Percentiles rank a stretch among this genome's conserved stretches.
Evolutionary conservation across 495 filamentous ascomycete genomes (phyloP).

Genomic region (Penicillium riverlandense): DNA sequence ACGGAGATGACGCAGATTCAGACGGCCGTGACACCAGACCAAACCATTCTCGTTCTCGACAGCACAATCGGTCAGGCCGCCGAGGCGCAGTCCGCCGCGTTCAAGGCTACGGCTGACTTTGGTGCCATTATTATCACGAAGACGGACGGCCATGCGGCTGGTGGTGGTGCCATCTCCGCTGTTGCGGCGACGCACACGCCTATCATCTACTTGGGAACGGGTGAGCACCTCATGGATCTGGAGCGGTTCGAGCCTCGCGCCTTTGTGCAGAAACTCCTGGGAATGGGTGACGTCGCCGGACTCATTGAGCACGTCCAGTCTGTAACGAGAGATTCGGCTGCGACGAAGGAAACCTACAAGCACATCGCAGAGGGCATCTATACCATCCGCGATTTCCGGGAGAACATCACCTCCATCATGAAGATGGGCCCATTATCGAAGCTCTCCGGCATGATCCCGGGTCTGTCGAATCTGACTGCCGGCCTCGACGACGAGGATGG

Average conservation of each 20-base stretch:
- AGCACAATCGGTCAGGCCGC: conserved; percentile 93
- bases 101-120: conserved; percentile 96
- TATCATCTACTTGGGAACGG: conserved; percentile 95
- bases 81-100: conserved; percentile 88
- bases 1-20: conserved; percentile 99
- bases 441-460: conserved; percentile 98
- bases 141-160: conserved; percentile 90
- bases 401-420: conserved; percentile 97
- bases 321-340: conserved; percentile 73
- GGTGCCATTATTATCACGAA: conserved; percentile 99
- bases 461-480: conserved; percentile 83
- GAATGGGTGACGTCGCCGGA: conserved; percentile 96
- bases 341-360: conserved; percentile 96
- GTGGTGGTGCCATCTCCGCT: conserved; percentile 96
- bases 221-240: conserved; percentile 93
- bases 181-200: conserved; percentile 95
- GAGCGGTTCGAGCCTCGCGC: conserved; percentile 87
- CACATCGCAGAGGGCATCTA: conserved; percentile 96
- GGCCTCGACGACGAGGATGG: conserved; percentile 97
- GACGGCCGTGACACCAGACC: conserved; percentile 80
- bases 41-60: conserved; percentile 98
- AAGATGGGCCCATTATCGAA: conserved; percentile 98
- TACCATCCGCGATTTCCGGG: conserved; percentile 87
- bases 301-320: conserved; percentile 95
- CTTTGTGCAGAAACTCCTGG: conserved; percentile 85